A percentile compares a stretch with the other conserved stretches of the same genome.
These are phyloP conservation scores for Clonostachys rosea DNA, from an alignment of 2,329 filamentous ascomycete species.

Conservation along the genomic window DNA sequence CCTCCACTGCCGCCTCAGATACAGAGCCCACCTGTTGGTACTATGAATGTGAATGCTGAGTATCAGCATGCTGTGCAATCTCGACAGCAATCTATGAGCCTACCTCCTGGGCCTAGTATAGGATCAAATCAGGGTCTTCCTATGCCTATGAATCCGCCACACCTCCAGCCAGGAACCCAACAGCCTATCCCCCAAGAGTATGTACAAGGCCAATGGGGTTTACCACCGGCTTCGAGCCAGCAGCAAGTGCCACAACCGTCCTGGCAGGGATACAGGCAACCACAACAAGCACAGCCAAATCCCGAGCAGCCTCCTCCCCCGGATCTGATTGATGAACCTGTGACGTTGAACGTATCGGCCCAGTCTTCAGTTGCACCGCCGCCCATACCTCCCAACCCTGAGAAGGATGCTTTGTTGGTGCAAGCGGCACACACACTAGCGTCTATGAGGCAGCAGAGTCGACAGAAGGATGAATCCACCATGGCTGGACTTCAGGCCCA, in stretches of 20 bases:
- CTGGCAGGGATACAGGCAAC: slow-evolving; percentile 4
- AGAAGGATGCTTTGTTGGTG: slow-evolving; percentile 82
- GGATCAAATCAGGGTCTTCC: slow-evolving; percentile 6
- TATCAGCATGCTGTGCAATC: neutral
- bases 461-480: slow-evolving; percentile 68
- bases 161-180: no score
- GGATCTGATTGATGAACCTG: slow-evolving; percentile 52
- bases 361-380: slow-evolving; percentile 59
- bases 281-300: slow-evolving; percentile 11
- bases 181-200: no score
- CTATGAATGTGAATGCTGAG: neutral
- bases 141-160: no score
- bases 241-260: slow-evolving; percentile 6
- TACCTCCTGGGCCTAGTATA: slow-evolving; percentile 10
- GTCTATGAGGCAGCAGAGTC: slow-evolving; percentile 62
- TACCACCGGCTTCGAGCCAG: slow-evolving; percentile 5
- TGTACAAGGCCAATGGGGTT: no score
- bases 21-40: neutral
- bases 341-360: slow-evolving; percentile 44
- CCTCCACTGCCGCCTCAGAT: slow-evolving; percentile 32
- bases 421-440: slow-evolving; percentile 70
- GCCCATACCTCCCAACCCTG: slow-evolving; percentile 90
- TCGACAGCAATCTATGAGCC: slow-evolving; percentile 11
- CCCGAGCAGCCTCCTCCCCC: slow-evolving; percentile 28
- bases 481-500: slow-evolving; percentile 76